These are phyloP conservation scores for Flaveria sonorensis DNA, from an alignment of 129 eudicot genomes.

Conservation along the genomic window DNA sequence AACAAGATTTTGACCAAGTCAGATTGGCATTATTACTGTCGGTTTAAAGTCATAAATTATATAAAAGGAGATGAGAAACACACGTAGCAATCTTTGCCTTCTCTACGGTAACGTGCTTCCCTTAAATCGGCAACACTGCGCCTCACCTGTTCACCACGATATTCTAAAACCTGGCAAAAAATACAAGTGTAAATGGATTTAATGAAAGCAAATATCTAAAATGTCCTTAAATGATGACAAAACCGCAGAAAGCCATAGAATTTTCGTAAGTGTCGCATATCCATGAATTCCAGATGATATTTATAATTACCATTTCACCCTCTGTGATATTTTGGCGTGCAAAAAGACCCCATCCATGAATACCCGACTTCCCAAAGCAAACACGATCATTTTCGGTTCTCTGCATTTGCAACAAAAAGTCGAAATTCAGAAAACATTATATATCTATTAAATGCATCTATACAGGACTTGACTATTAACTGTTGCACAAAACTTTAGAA, in stretches of 20 bases:
- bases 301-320: conserved; percentile 82
- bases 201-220: background rate
- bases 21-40: background rate
- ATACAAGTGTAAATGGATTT: conserved; percentile 13
- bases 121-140: conserved; percentile 95
- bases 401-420: conserved; percentile 47
- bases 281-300: background rate
- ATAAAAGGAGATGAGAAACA: conserved; percentile 25
- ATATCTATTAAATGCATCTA: background rate
- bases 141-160: conserved; percentile 97
- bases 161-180: conserved; percentile 75
- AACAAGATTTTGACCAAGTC: conserved; percentile 19
- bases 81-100: conserved; percentile 99
- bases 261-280: background rate
- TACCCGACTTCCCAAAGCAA: conserved; percentile 94
- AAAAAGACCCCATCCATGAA: conserved; percentile 99
- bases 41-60: background rate
- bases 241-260: background rate
- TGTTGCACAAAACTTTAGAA: background rate
- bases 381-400: conserved; percentile 91
- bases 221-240: background rate
- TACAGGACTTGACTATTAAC: background rate
- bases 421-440: conserved; percentile 12
- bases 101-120: conserved; percentile 72
- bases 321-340: conserved; percentile 79